Percentiles rank a stretch among this genome's conserved stretches.
Evolutionary conservation across 208 protist species (phyloP).

Genomic region (Trypanosoma lewisi): DNA sequence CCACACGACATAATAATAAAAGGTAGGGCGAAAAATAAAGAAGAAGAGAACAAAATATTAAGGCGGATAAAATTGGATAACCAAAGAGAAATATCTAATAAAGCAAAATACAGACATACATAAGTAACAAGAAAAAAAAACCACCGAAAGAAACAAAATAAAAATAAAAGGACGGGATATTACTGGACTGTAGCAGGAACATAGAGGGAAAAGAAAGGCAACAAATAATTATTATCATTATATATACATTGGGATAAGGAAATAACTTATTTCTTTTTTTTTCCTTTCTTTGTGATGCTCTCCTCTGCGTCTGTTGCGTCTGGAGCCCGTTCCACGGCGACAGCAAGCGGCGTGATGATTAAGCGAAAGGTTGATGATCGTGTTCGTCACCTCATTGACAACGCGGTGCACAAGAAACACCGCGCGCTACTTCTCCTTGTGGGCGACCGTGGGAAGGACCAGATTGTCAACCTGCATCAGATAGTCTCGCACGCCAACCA

Average conservation of each 20-base stretch:
- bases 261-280: not conserved
- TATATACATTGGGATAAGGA: not conserved
- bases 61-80: no score
- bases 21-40: not conserved
- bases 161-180: not conserved
- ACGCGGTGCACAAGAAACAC: slow-evolving; percentile 94
- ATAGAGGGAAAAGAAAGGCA: not conserved
- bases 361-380: slow-evolving; percentile 95
- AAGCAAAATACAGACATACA: not conserved
- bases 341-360: slow-evolving; percentile 35
- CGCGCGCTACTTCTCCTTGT: slow-evolving; percentile 98
- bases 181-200: not conserved
- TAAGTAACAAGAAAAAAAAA: not conserved
- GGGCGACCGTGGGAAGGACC: slow-evolving; percentile 96
- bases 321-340: slow-evolving; percentile 17
- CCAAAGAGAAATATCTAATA: no score
- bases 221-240: not conserved
- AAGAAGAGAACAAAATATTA: not conserved
- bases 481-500: slow-evolving; percentile 98
- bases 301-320: slow-evolving; percentile 45
- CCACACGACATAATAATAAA: no score
- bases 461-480: slow-evolving; percentile 98
- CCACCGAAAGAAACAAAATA: not conserved
- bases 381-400: slow-evolving; percentile 96
- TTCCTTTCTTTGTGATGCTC: slow-evolving; percentile 9